These are phyloP conservation scores for Primulina eburnea DNA, from an alignment of 257 asterid species.

Conservation along the genomic window DNA sequence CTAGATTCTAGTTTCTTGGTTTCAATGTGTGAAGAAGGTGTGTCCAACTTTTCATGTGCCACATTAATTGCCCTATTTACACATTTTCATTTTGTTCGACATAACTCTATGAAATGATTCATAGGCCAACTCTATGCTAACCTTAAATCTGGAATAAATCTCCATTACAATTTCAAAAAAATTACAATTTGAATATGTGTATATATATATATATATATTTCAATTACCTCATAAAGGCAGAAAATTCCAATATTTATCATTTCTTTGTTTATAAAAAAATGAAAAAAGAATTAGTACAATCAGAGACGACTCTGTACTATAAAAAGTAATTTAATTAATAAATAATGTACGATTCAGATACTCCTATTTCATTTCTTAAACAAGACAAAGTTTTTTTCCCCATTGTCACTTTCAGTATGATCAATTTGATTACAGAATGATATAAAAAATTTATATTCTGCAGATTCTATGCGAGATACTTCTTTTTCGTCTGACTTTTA, in stretches of 20 bases:
- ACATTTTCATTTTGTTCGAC: constrained; percentile 8
- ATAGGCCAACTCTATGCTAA: neutral
- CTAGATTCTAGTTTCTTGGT: neutral
- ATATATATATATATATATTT: too few species aligned
- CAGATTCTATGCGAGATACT: neutral
- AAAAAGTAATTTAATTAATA: too few species aligned
- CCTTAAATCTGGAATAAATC: neutral
- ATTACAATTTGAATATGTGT: too few species aligned
- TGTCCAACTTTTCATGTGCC: constrained; percentile 20
- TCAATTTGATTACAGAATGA: neutral
- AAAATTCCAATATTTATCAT: too few species aligned
- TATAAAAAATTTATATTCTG: too few species aligned
- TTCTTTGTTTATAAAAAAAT: too few species aligned
- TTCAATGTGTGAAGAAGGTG: constrained; percentile 3
- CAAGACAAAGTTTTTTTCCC: neutral
- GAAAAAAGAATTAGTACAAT: too few species aligned
- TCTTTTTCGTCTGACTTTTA: neutral
- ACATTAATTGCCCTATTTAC: constrained; percentile 27
- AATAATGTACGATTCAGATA: neutral
- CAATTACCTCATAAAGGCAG: neutral
- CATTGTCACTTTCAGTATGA: neutral
- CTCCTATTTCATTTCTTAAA: neutral
- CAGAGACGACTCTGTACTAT: neutral
- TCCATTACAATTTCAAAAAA: too few species aligned
- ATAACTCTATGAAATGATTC: neutral